These are phyloP conservation scores for Ceratocystis variospora DNA, from an alignment of 2,329 filamentous ascomycete species.

Conservation along the genomic window DNA sequence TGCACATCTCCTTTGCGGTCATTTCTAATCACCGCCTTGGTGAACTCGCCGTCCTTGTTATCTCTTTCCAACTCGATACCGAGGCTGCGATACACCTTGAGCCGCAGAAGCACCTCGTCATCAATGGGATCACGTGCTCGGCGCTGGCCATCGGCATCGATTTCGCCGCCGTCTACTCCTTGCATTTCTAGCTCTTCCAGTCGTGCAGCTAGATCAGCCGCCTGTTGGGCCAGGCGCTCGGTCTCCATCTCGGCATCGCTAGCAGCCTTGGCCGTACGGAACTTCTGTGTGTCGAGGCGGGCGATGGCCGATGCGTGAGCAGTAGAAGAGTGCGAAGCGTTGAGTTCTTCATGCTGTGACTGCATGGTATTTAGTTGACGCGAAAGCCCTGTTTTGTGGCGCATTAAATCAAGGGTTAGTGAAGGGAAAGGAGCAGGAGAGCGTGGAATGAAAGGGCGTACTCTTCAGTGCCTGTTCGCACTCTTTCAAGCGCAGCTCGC, in stretches of 20 bases:
- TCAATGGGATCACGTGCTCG: conserved; percentile 35
- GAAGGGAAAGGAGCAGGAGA: conserved; percentile 21
- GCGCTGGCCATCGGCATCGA: conserved; percentile 21
- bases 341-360: conserved; percentile 63
- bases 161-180: conserved; percentile 57
- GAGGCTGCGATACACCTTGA: conserved; percentile 82
- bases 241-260: conserved; percentile 84
- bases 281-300: conserved; percentile 81
- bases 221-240: conserved; percentile 72
- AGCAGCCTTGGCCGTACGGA: conserved; percentile 82
- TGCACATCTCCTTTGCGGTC: conserved; percentile 81
- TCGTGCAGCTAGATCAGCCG: conserved; percentile 58
- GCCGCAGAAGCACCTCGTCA: conserved; percentile 55
- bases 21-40: conserved; percentile 73
- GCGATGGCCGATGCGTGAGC: conserved; percentile 75
- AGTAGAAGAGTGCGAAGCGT: conserved; percentile 59
- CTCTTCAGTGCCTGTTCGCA: conserved; percentile 53
- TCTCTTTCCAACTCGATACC: conserved; percentile 79
- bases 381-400: conserved; percentile 39
- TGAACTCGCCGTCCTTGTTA: conserved; percentile 62
- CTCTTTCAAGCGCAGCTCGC: conserved; percentile 61
- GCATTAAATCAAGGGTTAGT: neutral
- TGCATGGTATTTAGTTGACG: conserved; percentile 63
- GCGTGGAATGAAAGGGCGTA: conserved; percentile 22
- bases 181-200: conserved; percentile 76